phyloP scores from a whole-genome alignment of 257 asterid genomes.

The Solanum paucissectum region DNA sequence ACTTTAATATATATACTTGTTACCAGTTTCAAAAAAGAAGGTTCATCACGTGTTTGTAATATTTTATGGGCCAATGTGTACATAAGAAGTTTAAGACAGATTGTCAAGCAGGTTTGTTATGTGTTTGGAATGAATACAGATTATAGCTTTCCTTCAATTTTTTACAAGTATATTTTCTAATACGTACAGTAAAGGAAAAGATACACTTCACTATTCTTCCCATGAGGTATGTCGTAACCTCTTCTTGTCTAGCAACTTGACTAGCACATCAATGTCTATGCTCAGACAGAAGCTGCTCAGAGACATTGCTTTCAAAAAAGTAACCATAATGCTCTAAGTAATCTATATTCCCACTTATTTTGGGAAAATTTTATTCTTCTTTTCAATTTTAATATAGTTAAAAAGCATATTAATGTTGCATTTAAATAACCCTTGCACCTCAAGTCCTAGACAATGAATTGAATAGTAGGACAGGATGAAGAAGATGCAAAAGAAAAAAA shows the following conservation, averaged over 20 bases:
- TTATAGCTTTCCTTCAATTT: not conserved
- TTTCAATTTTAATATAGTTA: not conserved
- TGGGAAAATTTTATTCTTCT: not conserved
- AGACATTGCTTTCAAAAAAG: not conserved
- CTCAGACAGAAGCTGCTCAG: not conserved
- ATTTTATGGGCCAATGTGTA: not conserved
- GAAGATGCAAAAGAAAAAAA: not conserved
- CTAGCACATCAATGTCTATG: not conserved
- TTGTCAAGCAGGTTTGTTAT: not conserved
- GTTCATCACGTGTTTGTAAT: not conserved
- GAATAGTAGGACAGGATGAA: not conserved
- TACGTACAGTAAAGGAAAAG: not conserved
- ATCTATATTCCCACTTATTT: not conserved
- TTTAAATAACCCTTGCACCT: not conserved
- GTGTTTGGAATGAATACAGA: not conserved
- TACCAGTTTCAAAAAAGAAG: not conserved
- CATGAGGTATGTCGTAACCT: not conserved
- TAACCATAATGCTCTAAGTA: not conserved
- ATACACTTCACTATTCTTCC: not conserved
- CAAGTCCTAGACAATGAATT: not conserved
- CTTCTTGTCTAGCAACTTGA: not conserved
- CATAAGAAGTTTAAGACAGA: not conserved
- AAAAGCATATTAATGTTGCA: not conserved
- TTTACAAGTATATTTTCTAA: not conserved
- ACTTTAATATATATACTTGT: not conserved